A percentile compares a stretch with the other conserved stretches of the same genome.
Conservation (phyloP, 768 basidiomycete genomes). For the Termitomyces sp. region DNA sequence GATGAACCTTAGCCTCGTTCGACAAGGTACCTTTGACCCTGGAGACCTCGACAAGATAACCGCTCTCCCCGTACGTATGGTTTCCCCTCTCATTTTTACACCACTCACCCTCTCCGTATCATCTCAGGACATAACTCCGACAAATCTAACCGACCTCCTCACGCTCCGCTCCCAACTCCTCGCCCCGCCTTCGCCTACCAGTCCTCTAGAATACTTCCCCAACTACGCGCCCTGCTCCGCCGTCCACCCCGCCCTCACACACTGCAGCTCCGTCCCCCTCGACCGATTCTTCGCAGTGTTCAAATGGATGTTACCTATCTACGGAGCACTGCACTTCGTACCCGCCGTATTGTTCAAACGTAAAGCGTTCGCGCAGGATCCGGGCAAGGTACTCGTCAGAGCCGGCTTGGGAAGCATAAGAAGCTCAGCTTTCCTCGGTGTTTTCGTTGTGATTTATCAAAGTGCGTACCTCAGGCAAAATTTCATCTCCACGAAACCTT, state of each 20-base stretch:
- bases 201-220: constrained; percentile 36
- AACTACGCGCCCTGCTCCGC: constrained; percentile 60
- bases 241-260: constrained; percentile 72
- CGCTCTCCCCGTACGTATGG: constrained; percentile 34
- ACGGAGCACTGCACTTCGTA: constrained; percentile 87
- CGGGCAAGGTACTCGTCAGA: constrained; percentile 58
- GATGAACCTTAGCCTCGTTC: constrained; percentile 60
- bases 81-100: neutral
- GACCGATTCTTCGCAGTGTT: constrained; percentile 78
- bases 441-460: constrained; percentile 82
- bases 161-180: constrained; percentile 34
- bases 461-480: constrained; percentile 47
- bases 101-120: neutral
- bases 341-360: constrained; percentile 84
- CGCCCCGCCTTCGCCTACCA: constrained; percentile 22
- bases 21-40: constrained; percentile 52
- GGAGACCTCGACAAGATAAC: constrained; percentile 55
- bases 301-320: constrained; percentile 80
- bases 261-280: constrained; percentile 56
- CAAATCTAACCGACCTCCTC: constrained; percentile 48
- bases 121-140: constrained; percentile 46
- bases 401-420: constrained; percentile 71
- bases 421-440: constrained; percentile 84
- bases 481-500: neutral
- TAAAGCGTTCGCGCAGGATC: constrained; percentile 59